Percentiles rank a stretch among this genome's conserved stretches.
These are phyloP conservation scores for Linnemannia exigua DNA, from an alignment of 192 early-diverging fungal species.

Conservation along the genomic window DNA sequence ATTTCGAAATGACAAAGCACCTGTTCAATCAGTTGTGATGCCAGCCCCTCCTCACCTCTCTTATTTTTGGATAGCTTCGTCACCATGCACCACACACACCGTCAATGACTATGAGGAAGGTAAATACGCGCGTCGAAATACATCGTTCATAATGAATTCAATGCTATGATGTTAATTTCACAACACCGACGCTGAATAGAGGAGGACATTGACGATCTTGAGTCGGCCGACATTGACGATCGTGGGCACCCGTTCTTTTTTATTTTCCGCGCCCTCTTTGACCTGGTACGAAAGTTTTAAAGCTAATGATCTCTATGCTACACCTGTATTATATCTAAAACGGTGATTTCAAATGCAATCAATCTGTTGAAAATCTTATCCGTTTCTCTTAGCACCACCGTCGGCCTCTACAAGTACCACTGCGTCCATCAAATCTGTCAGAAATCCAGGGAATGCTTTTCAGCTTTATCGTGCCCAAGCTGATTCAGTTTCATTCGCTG, in stretches of 20 bases:
- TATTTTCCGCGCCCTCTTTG: slow-evolving; percentile 4
- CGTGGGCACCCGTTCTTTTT: background rate
- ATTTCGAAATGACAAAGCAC: background rate
- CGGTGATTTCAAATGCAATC: background rate
- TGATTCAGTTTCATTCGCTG: background rate
- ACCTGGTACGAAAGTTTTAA: background rate
- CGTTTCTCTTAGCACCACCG: background rate
- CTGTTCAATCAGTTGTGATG: background rate
- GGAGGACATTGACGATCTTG: background rate
- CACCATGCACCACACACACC: background rate
- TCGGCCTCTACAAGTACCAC: slow-evolving; percentile 10
- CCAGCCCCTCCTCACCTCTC: background rate
- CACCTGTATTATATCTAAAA: background rate
- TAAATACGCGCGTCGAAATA: background rate
- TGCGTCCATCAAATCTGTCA: slow-evolving; percentile 1
- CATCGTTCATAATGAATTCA: background rate
- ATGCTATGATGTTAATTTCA: background rate
- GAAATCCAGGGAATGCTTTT: slow-evolving; percentile 11
- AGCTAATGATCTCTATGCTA: background rate
- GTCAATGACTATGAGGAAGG: background rate
- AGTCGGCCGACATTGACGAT: background rate
- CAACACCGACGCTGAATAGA: background rate
- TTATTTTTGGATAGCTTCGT: background rate
- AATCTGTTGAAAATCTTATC: background rate
- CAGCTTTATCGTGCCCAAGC: background rate